Conservation (phyloP, 2,329 filamentous ascomycete species). For the Colletotrichum filicis region DNA sequence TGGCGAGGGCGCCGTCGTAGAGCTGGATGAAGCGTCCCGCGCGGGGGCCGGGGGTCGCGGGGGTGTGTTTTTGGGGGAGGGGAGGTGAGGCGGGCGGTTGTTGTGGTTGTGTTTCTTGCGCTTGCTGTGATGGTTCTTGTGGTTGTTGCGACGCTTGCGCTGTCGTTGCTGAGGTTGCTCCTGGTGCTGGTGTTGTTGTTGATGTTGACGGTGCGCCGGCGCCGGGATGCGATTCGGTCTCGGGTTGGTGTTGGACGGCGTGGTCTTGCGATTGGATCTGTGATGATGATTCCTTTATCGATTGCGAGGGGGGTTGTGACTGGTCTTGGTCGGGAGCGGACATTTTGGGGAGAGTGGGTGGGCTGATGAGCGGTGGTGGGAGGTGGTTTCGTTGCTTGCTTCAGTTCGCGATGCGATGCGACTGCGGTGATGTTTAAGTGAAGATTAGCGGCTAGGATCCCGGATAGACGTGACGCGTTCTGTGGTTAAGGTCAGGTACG, state of each 20-base stretch:
- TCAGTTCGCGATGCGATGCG: not conserved
- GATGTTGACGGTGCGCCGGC: not conserved
- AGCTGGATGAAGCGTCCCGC: constrained; percentile 65
- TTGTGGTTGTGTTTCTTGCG: not conserved
- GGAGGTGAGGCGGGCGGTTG: constrained; percentile 47
- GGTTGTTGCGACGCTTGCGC: not conserved
- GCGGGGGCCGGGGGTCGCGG: constrained; percentile 65
- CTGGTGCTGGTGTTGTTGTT: not conserved
- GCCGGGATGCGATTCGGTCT: not conserved
- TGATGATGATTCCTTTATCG: not conserved
- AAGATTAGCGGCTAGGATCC: not conserved
- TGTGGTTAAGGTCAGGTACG: not conserved
- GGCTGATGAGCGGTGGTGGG: no score
- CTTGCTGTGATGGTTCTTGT: not conserved
- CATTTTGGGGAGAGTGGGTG: not conserved
- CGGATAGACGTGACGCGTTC: not conserved
- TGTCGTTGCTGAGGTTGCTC: not conserved
- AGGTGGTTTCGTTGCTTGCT: not conserved
- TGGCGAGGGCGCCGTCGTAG: constrained; percentile 61
- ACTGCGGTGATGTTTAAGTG: not conserved
- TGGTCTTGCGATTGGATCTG: not conserved
- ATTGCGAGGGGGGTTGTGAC: not conserved
- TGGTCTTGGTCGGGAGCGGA: not conserved
- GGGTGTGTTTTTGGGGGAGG: constrained; percentile 53
- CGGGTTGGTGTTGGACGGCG: not conserved